Evolutionary conservation across 2,329 filamentous ascomycete genomes (phyloP).

Genomic region (Ophiostoma montium): DNA sequence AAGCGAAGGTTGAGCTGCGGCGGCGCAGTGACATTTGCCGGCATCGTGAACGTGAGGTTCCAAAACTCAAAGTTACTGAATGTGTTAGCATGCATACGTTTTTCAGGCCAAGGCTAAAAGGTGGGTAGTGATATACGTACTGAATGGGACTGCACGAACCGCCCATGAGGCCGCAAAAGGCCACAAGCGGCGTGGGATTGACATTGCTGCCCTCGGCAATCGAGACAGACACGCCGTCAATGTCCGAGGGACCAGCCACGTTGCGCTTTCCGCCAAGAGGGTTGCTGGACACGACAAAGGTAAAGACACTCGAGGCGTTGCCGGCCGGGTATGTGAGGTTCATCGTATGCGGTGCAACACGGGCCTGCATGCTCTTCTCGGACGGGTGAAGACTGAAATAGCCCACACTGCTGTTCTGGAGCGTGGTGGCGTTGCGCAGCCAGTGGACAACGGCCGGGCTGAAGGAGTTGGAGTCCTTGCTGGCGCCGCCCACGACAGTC

Average conservation of each 20-base stretch:
- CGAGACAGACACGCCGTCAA: constrained; percentile 31
- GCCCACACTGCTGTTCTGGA: constrained; percentile 20
- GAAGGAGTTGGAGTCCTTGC: constrained; percentile 35
- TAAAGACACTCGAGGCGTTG: constrained; percentile 33
- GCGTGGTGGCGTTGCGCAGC: constrained; percentile 19
- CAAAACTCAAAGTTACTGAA: constrained; percentile 30
- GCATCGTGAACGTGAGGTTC: constrained; percentile 31
- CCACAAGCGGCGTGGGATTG: constrained; percentile 24
- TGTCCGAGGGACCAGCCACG: constrained; percentile 30
- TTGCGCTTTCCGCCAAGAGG: constrained; percentile 27
- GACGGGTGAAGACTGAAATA: constrained; percentile 21
- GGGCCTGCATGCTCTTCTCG: constrained; percentile 25
- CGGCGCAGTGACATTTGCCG: constrained; percentile 12
- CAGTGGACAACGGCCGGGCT: constrained; percentile 49
- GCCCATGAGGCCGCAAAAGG: constrained; percentile 28
- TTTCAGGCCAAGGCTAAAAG: not conserved
- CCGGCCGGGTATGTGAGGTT: constrained; percentile 40
- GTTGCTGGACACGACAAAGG: constrained; percentile 31
- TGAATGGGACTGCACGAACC: constrained; percentile 18
- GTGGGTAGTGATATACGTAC: constrained; percentile 1
- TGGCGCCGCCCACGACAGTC: constrained; percentile 39
- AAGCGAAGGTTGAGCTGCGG: constrained; percentile 8
- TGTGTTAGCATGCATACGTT: not conserved
- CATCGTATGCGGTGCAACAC: constrained; percentile 28
- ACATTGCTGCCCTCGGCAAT: constrained; percentile 28